A percentile compares a stretch with the other conserved stretches of the same genome.
Evolutionary conservation across 345 rosid genomes (phyloP).

Genomic region (Aethionema arabicum): DNA sequence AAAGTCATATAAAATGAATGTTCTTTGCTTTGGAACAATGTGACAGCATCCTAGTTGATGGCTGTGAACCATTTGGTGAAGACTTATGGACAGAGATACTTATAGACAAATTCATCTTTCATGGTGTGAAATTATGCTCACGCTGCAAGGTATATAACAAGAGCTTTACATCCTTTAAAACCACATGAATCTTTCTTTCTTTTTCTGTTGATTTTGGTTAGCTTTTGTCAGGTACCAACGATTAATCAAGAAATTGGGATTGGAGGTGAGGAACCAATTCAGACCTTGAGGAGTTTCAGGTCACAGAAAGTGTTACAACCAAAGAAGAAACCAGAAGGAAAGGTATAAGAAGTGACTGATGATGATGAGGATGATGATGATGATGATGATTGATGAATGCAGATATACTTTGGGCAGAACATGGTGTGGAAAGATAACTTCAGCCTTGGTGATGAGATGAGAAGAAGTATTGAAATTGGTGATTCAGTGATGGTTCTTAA

Average conservation of each 20-base stretch:
- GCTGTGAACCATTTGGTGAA: constrained; percentile 84
- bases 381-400: constrained; percentile 26
- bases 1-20: too few relatives aligned
- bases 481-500: constrained; percentile 57
- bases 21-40: constrained; percentile 32
- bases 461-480: constrained; percentile 57
- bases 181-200: background rate
- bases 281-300: constrained; percentile 56
- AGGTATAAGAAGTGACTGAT: constrained; percentile 48
- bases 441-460: constrained; percentile 36
- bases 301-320: constrained; percentile 73
- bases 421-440: constrained; percentile 59
- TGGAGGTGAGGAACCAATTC: constrained; percentile 63
- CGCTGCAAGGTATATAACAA: constrained; percentile 77
- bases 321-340: constrained; percentile 57
- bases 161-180: background rate
- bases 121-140: constrained; percentile 67
- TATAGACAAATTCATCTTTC: constrained; percentile 53
- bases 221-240: constrained; percentile 54
- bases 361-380: constrained; percentile 5
- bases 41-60: constrained; percentile 71
- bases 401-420: constrained; percentile 83
- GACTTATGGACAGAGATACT: constrained; percentile 77
- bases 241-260: constrained; percentile 66
- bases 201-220: background rate